Conservation (phyloP, 768 basidiomycete genomes). For the Udeniomyces megalosporus region DNA sequence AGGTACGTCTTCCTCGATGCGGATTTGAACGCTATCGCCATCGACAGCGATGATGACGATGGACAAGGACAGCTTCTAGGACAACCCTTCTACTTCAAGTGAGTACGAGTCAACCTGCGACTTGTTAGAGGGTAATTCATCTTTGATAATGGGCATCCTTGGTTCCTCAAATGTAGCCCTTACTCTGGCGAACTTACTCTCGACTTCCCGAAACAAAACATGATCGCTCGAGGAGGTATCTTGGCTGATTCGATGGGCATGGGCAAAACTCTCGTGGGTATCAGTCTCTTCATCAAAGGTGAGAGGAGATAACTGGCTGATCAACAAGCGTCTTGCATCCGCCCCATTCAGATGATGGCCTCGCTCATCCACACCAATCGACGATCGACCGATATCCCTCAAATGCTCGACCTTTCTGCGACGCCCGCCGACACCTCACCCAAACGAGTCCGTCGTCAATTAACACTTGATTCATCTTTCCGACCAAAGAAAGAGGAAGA, state of each 20-base stretch:
- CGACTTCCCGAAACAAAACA: constrained; percentile 63
- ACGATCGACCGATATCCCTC: constrained; percentile 18
- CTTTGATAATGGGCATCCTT: no score
- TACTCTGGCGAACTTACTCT: constrained; percentile 74
- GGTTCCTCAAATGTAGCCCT: constrained; percentile 60
- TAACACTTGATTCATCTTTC: constrained; percentile 50
- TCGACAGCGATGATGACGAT: no score
- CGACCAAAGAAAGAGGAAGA: constrained; percentile 30
- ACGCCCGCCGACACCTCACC: constrained; percentile 14
- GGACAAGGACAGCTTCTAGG: no score
- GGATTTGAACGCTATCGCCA: no score
- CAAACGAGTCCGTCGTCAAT: constrained; percentile 38
- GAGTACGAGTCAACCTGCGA: no score
- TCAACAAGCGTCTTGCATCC: not conserved
- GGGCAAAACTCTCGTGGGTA: constrained; percentile 50
- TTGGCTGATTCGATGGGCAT: constrained; percentile 59
- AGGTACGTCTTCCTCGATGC: no score
- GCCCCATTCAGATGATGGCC: constrained; percentile 47
- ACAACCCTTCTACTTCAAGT: no score
- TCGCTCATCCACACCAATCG: constrained; percentile 70
- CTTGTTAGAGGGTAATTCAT: no score
- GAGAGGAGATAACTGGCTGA: not conserved
- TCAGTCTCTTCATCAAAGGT: not conserved
- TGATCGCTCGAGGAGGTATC: constrained; percentile 68
- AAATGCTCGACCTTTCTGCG: not conserved